Evolutionary conservation across 2,329 filamentous ascomycete species (phyloP).

Genomic region (Pseudogymnoascus sp.): DNA sequence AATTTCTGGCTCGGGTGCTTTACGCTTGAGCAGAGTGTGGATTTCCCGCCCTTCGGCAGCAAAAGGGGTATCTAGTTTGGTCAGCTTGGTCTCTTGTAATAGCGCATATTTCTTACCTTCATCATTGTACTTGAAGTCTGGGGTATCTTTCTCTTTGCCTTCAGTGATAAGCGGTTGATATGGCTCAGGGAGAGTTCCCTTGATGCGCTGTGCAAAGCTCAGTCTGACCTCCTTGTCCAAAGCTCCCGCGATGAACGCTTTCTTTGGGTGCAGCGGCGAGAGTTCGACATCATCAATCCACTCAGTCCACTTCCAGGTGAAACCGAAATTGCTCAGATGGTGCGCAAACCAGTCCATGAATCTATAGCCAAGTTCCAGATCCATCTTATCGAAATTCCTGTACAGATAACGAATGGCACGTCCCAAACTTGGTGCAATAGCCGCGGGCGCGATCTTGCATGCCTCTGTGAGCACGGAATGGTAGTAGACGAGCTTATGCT

Average conservation of each 20-base stretch:
- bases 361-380: slow-evolving; percentile 75
- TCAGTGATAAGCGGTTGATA: slow-evolving; percentile 75
- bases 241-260: slow-evolving; percentile 84
- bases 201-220: slow-evolving; percentile 92
- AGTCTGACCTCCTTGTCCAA: slow-evolving; percentile 95
- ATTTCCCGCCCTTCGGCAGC: slow-evolving; percentile 77
- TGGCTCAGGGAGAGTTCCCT: slow-evolving; percentile 77
- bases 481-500: slow-evolving; percentile 95
- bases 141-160: slow-evolving; percentile 90
- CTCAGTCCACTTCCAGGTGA: slow-evolving; percentile 98
- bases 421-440: slow-evolving; percentile 90
- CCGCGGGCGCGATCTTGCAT: slow-evolving; percentile 90
- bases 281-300: slow-evolving; percentile 83
- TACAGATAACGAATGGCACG: slow-evolving; percentile 90
- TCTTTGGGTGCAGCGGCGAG: slow-evolving; percentile 71
- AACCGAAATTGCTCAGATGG: slow-evolving; percentile 97
- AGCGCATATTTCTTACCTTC: slow-evolving; percentile 47
- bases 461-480: slow-evolving; percentile 90
- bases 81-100: slow-evolving; percentile 12
- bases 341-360: slow-evolving; percentile 98
- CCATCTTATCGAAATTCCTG: slow-evolving; percentile 70
- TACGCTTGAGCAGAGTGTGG: slow-evolving; percentile 68
- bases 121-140: slow-evolving; percentile 82
- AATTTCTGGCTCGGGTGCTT: slow-evolving; percentile 80
- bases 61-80: slow-evolving; percentile 57